Evolutionary conservation across 192 early-diverging fungal species (phyloP), one percentile per base, ranked within the genome.

Genomic region (Coemansia sp.): DNA sequence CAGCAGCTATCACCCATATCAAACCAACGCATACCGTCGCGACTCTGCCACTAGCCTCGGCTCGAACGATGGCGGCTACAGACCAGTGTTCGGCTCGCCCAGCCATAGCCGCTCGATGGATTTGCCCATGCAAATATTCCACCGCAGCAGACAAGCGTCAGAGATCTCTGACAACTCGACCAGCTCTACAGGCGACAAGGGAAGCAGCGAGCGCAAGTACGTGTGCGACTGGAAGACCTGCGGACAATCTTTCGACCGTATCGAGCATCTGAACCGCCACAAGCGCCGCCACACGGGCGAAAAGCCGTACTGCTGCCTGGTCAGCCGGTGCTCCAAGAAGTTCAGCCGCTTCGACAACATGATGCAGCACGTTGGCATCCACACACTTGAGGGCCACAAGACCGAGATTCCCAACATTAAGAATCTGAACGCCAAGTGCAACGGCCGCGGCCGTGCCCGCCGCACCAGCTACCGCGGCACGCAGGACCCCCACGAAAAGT

Each of bases 301-400:
- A 79, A 85, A 90, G 83, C 89, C 89, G 0, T 90, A 88, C 71
- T 73, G 84, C 55, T 90, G 89, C 32, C 73, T 90, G 10, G 81
- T 87, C 11, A 80, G 85, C 33, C 80, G 71, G 12, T 90, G 89
- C 58, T 67, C 73, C 52, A 80, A 85, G 31, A 77, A 82, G 65
- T 90, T 90, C 48, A 87, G 85, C 72, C 82, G 89, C 19, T 90
- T 88, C 55, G 89, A 90, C 60, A 90, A 90, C 55, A 90, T 90
- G 89, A 87, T 90, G 77, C 89, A 90, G 60, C 89, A 90, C 47
- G 88, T 87, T 9, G 87, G 88, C 42, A 90, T 86, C 30, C 89
- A 90, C 62, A 72, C 47, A 27, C 31, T 71, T 52, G 71, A 77
- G 24, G 80, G 80, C 12, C 43, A 19, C 28, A 75, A 82, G 57